Evolutionary conservation across 2,329 filamentous ascomycete genomes (phyloP), one percentile per base, ranked within the genome.

Genomic region (Ophiostoma himal-ulmi): DNA sequence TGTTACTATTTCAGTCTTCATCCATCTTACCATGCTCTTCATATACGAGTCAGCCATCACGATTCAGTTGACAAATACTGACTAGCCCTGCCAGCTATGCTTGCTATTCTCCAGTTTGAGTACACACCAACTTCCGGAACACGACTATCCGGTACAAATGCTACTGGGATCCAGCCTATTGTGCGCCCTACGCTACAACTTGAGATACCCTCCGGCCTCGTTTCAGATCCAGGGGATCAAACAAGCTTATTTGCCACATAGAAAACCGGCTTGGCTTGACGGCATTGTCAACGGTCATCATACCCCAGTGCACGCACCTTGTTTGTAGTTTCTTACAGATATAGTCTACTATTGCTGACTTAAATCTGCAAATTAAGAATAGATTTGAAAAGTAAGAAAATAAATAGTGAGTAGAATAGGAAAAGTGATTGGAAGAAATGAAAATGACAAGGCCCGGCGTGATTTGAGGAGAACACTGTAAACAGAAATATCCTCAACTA

Each of bases 401-500:
- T 57, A 26, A 57, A n/a, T 44, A 44, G 39, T 8, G n/a, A 26
- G 52, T 22, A 48, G n/a, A 48, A 26, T 4, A 62, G 57, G n/a
- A 30, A 62, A 62, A 62, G 52, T 54, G 26, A 34, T 57, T 57
- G 52, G 22, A 57, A 57, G 26, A 62, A 62, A 62, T 34, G 57
- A 62, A 62, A 34, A 48, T 26, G 22, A 62, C 54, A 34, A 34
- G 14, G 26, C 57, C 57, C 26, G 22, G 57, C 22, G 13, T 20
- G 14, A 34, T 30, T 30, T 34, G 36, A 62, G 14, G 26, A 34
- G 57, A 54, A 62, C 57, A 26, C 30, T 22, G 44, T 62, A 22
- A 26, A 26, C 22, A 62, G 14, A 7, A 14, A 54, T 22, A 34
- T 62, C 22, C 57, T 62, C 57, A 17, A 22, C 13, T 48, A 48